Percentiles rank a stretch among this genome's conserved stretches.
These are phyloP conservation scores for Aspergillus calidoustus DNA, from an alignment of 2,329 filamentous ascomycete genomes.

Conservation along the genomic window DNA sequence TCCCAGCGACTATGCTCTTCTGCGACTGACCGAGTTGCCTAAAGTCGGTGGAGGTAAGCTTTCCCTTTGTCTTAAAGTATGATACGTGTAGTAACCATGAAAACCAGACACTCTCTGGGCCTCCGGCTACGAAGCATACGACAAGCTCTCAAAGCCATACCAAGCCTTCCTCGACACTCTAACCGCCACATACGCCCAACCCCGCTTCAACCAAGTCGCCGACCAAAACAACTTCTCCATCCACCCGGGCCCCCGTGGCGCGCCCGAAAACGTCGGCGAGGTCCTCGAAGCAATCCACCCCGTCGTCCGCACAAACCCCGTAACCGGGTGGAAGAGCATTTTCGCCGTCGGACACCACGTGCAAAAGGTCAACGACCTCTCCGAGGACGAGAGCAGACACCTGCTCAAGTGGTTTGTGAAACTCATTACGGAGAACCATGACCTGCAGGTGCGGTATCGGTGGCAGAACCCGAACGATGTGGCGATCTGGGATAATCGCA, in stretches of 20 bases:
- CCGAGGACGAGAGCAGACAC: conserved; percentile 47
- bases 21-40: conserved; percentile 51
- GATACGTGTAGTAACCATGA: not conserved
- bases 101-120: conserved; percentile 66
- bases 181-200: conserved; percentile 59
- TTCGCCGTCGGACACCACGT: conserved; percentile 49
- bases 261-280: conserved; percentile 59
- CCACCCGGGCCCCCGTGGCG: conserved; percentile 55
- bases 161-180: conserved; percentile 63
- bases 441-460: conserved; percentile 55
- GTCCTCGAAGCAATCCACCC: conserved; percentile 59
- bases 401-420: conserved; percentile 50
- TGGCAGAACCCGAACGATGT: conserved; percentile 50
- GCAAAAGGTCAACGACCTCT: conserved; percentile 50
- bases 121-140: conserved; percentile 69
- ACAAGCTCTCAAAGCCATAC: conserved; percentile 62
- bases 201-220: conserved; percentile 56
- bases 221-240: conserved; percentile 25
- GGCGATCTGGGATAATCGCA: conserved; percentile 64
- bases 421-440: conserved; percentile 54
- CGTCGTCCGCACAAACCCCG: conserved; percentile 65
- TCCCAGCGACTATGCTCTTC: conserved; percentile 53
- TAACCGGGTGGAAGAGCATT: conserved; percentile 66
- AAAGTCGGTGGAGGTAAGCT: conserved; percentile 45
- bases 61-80: not conserved